Base-by-base conservation (phyloP, 768 basidiomycete genomes). In the Serpula lacrymans region DNA sequence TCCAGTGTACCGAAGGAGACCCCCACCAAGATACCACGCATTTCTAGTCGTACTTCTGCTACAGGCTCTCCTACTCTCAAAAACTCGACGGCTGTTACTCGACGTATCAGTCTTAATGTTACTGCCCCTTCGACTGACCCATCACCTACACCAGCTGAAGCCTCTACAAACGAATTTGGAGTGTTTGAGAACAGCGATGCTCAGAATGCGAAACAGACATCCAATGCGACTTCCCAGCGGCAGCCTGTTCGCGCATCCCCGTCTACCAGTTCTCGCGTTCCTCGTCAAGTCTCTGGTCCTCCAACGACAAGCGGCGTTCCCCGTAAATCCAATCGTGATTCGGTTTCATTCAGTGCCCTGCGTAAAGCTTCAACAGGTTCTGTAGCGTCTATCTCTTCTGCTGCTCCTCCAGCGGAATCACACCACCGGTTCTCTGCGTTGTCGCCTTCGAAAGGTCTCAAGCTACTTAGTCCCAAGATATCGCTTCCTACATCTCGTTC, bases 1-100 rank as follows among this genome's bases (percentile, higher is more conserved):
- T 68, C 73, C 21, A 65, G 69, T 8, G 62, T 82, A 41, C 59
- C 76, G 5, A 91, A 91, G 63, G 89, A 90, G 56, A 91, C 91
- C 0, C 90, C 90, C 3, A 94, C 90, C 14, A 93, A 91, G 68
- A 94, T 93, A 53, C 90, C 90, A 34, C 86, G 90, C 18, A 92
- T 94, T 28, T 85, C 88, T n/a, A 88, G 88, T 54, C 77, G 84
- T 24, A 81, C 84, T 2, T 87, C 89, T 4, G 79, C 84, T 8
- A 75, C 74, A 38, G 74, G 78, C 34, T 88, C 88, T 6, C 89
- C 89, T 11, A 75, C 84, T 30, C 59, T 78, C 40, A 82, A 81
- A 50, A 68, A 70, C n/a, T 71, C 78, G 13, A 67, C 71, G 13
- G 59, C 77, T 37, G 68, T 74, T 7, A 73, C 69, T 45, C 79